phyloP scores from a whole-genome alignment of 768 basidiomycete species.

The Lyophyllum decastes region DNA sequence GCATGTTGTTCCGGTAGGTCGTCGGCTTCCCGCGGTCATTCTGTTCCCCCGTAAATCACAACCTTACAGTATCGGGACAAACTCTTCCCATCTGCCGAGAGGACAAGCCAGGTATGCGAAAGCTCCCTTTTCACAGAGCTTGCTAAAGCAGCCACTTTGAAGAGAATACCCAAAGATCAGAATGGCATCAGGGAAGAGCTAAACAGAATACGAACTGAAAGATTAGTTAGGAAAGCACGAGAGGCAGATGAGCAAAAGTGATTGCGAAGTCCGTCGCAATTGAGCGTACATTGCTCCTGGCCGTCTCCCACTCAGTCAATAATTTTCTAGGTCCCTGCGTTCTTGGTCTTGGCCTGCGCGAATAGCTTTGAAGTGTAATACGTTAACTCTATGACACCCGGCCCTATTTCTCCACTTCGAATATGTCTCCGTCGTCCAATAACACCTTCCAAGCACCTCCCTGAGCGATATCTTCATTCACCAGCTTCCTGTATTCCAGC shows the following conservation, averaged over 20 bases:
- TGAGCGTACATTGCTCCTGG: background rate
- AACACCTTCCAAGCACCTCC: constrained; percentile 35
- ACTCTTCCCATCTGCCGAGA: constrained; percentile 65
- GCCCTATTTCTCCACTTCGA: constrained; percentile 28
- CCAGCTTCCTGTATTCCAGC: constrained; percentile 42
- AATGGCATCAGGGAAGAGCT: constrained; percentile 67
- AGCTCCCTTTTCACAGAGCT: background rate
- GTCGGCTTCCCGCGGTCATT: background rate
- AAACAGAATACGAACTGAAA: constrained; percentile 67
- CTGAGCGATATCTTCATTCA: constrained; percentile 35
- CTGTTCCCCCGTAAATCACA: background rate
- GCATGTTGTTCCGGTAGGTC: constrained; percentile 71
- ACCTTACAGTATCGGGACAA: constrained; percentile 64
- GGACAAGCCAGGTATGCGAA: constrained; percentile 47
- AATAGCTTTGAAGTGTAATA: background rate
- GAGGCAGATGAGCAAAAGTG: constrained; percentile 32
- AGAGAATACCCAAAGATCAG: constrained; percentile 71
- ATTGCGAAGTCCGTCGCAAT: background rate
- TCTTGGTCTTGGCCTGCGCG: background rate
- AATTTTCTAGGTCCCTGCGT: background rate
- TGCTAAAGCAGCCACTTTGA: background rate
- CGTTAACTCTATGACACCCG: background rate
- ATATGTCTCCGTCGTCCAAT: constrained; percentile 39
- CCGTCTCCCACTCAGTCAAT: background rate
- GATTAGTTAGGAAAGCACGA: constrained; percentile 46